A percentile compares a stretch with the other conserved stretches of the same genome.
Evolutionary conservation across 2,329 filamentous ascomycete species (phyloP).

Genomic region (Clarireedia sp.): DNA sequence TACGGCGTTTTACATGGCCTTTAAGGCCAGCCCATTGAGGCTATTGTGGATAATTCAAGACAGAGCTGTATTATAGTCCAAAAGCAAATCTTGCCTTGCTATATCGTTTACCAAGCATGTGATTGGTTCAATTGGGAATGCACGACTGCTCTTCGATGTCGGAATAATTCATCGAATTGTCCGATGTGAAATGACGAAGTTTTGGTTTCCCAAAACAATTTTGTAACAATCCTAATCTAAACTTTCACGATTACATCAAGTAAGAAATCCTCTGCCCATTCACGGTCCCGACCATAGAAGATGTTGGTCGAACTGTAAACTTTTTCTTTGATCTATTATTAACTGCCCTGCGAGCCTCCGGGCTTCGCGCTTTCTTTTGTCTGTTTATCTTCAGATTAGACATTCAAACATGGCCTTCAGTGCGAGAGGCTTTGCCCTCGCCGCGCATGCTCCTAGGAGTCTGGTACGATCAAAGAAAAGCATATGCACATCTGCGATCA

Average conservation of each 20-base stretch:
- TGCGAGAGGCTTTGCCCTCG: conserved; percentile 14
- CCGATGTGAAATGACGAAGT: conserved; percentile 6
- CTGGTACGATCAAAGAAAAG: background rate
- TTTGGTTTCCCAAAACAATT: background rate
- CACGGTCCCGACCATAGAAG: background rate
- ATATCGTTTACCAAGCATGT: too few species aligned
- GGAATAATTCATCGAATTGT: background rate
- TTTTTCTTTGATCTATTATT: conserved; percentile 5
- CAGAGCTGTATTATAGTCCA: background rate
- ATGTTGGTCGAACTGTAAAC: background rate
- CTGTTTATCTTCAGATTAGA: background rate
- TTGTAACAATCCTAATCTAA: background rate
- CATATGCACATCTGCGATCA: background rate
- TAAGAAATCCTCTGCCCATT: background rate
- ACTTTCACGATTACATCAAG: too few species aligned
- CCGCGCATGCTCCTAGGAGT: conserved; percentile 13
- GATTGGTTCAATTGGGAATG: too few species aligned
- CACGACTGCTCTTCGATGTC: background rate
- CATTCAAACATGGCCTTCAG: conserved; percentile 18
- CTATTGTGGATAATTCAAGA: background rate
- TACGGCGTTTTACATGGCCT: conserved; percentile 2
- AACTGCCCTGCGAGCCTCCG: conserved; percentile 16
- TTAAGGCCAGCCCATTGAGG: too few species aligned
- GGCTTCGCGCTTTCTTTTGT: conserved; percentile 18
- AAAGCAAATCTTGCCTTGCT: background rate